These are phyloP conservation scores for Talaromyces verruculosus DNA, from an alignment of 2,329 filamentous ascomycete genomes.

Conservation along the genomic window DNA sequence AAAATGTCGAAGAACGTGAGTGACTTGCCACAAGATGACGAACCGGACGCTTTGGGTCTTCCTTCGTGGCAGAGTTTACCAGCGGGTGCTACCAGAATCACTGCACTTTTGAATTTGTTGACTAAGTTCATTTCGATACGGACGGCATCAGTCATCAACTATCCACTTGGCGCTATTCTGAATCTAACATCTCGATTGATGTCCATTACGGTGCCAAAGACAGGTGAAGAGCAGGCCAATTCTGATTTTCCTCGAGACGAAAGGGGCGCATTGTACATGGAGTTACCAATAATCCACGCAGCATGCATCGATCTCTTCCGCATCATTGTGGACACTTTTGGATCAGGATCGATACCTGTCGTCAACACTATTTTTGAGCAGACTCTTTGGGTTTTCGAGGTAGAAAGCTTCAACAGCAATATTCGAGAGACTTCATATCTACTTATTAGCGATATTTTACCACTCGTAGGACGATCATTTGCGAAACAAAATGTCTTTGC, in stretches of 20 bases:
- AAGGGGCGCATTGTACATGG: constrained; percentile 72
- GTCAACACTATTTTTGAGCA: constrained; percentile 69
- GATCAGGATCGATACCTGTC: constrained; percentile 58
- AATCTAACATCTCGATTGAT: constrained; percentile 71
- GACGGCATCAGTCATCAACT: constrained; percentile 64
- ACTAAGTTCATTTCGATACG: constrained; percentile 61
- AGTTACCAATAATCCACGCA: constrained; percentile 72
- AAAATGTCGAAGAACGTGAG: constrained; percentile 39
- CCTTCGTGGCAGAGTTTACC: constrained; percentile 72
- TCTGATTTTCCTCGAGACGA: constrained; percentile 75
- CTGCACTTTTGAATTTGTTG: constrained; percentile 65
- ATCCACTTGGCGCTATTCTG: constrained; percentile 67
- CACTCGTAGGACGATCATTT: constrained; percentile 64
- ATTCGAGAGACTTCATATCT: constrained; percentile 64
- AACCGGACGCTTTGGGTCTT: constrained; percentile 52
- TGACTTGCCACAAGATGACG: constrained; percentile 38
- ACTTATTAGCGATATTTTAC: constrained; percentile 59
- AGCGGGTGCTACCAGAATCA: constrained; percentile 68
- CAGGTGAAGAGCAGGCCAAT: constrained; percentile 59
- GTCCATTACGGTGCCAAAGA: constrained; percentile 58
- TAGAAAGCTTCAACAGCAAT: constrained; percentile 50
- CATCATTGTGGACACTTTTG: constrained; percentile 59
- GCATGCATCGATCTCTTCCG: constrained; percentile 65
- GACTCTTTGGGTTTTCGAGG: constrained; percentile 66
- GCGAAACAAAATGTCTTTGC: constrained; percentile 65